phyloP scores from a whole-genome alignment of 768 basidiomycete species.

The Mycena capillaripes region DNA sequence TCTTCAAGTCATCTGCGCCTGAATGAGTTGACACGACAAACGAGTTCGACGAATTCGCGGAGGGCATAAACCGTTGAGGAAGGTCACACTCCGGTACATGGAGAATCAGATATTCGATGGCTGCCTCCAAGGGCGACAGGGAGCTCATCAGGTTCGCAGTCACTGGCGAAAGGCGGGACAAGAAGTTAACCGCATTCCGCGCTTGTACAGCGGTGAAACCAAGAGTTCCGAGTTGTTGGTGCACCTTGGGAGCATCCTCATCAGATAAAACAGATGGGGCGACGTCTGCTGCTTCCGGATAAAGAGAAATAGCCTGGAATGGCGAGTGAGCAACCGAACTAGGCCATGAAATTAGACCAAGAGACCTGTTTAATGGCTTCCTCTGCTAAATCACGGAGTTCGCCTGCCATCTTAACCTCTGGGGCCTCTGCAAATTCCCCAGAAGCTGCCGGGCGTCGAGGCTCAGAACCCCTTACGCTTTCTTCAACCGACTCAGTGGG shows the following conservation, averaged over 20 bases:
- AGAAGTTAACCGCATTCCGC: conserved; percentile 65
- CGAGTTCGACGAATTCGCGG: conserved; percentile 74
- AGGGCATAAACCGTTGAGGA: conserved; percentile 77
- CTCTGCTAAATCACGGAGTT: conserved; percentile 86
- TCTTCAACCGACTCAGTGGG: conserved; percentile 12
- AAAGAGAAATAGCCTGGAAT: conserved; percentile 64
- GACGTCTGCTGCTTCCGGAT: conserved; percentile 60
- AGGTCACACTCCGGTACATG: conserved; percentile 91
- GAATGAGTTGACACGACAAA: conserved; percentile 78
- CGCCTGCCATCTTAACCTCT: conserved; percentile 88
- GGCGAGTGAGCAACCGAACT: conserved; percentile 26
- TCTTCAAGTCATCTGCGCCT: conserved; percentile 73
- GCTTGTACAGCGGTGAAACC: conserved; percentile 76
- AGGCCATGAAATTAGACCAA: neutral
- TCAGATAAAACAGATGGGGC: conserved; percentile 52
- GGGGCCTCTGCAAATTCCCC: conserved; percentile 63
- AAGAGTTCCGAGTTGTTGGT: conserved; percentile 69
- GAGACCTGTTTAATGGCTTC: conserved; percentile 81
- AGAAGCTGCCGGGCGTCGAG: conserved; percentile 39
- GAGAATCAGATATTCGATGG: conserved; percentile 87
- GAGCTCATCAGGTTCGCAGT: conserved; percentile 71
- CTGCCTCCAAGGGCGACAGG: conserved; percentile 78
- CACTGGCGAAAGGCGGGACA: conserved; percentile 71
- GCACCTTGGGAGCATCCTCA: conserved; percentile 59
- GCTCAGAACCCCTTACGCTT: conserved; percentile 37